Base-by-base conservation (phyloP, 1,139 yeast species). In the Saccharomyces pastorianus region DNA sequence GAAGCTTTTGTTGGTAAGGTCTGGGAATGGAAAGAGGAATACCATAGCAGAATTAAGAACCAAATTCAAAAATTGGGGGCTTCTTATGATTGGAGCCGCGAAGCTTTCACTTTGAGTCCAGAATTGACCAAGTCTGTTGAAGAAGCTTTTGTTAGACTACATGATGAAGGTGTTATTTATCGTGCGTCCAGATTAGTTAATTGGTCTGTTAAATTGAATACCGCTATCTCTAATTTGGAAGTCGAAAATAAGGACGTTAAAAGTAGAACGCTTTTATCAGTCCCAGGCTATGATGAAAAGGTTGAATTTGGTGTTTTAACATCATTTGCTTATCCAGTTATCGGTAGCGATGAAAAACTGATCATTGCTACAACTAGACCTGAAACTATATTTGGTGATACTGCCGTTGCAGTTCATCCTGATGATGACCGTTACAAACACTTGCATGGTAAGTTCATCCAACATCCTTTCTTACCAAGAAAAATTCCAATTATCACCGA, bases 291-390 rank as follows among this genome's bases (percentile, higher is more conserved):
- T 70, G 95, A 85, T 51, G 82, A 86, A 64, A 88, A 88, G 70
- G 84, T 93, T 61, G 98, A 93, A 73, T 93, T 93, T 72, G 99
- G 99, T 79, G 96, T 88, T 26, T 78, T 93, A 69, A 93, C 98
- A 23, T 88, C 95, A 34, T 90, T 89, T 71, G 95, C 96, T 25
- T 93, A 93, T 72, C 88, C 82, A 58, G 91, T 93, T 57, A 95
- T 86, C 60, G 87, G 77, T 54, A 83, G 93, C n/a, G 95, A 87
- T 62, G 99, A 93, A 74, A 86, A 81, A 72, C 70, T 93, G 56
- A 78, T 93, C 57, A 96, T 93, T 61, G 99, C 99, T 49, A 93
- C 99, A 52, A 93, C 99, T 49, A 93, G 99, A 83, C 99, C 99
- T 50, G 99, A 93, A 76, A 93, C 99, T 56, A 76, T 93, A 64